phyloP scores from a whole-genome alignment of 441 rosid species.

The Aleurites moluccanus region DNA sequence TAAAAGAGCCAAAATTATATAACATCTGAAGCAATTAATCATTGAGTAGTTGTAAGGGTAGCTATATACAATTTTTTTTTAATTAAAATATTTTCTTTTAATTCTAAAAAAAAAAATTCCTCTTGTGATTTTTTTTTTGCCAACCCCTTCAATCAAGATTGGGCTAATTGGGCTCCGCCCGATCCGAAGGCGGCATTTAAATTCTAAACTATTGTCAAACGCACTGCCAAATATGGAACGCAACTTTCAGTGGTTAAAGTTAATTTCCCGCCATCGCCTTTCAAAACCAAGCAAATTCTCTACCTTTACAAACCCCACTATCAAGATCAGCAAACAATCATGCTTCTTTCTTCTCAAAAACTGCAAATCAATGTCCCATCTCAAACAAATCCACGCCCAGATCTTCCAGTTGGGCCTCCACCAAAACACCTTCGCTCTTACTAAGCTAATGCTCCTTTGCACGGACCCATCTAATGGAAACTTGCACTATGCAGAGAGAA shows the following conservation, averaged over 20 bases:
- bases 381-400: conserved; percentile 42
- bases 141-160: too few relatives aligned
- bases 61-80: too few relatives aligned
- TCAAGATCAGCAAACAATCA: conserved; percentile 21
- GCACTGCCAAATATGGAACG: neutral
- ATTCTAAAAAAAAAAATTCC: too few relatives aligned
- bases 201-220: neutral
- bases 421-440: conserved; percentile 28
- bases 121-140: too few relatives aligned
- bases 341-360: conserved; percentile 34
- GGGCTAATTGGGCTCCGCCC: too few relatives aligned
- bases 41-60: too few relatives aligned
- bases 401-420: conserved; percentile 40
- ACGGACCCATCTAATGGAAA: conserved; percentile 28
- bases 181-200: too few relatives aligned
- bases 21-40: too few relatives aligned
- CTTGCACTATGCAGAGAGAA: conserved; percentile 29
- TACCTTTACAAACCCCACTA: neutral
- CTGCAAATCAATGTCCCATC: conserved; percentile 38
- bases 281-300: neutral
- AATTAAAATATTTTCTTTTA: too few relatives aligned
- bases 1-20: too few relatives aligned
- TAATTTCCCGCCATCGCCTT: conserved; percentile 1
- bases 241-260: neutral
- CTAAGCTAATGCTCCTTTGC: conserved; percentile 41